Percentiles rank a stretch among this genome's conserved stretches.
These are phyloP conservation scores for Capronia epimyces DNA, from an alignment of 2,329 filamentous ascomycete species.

Conservation along the genomic window DNA sequence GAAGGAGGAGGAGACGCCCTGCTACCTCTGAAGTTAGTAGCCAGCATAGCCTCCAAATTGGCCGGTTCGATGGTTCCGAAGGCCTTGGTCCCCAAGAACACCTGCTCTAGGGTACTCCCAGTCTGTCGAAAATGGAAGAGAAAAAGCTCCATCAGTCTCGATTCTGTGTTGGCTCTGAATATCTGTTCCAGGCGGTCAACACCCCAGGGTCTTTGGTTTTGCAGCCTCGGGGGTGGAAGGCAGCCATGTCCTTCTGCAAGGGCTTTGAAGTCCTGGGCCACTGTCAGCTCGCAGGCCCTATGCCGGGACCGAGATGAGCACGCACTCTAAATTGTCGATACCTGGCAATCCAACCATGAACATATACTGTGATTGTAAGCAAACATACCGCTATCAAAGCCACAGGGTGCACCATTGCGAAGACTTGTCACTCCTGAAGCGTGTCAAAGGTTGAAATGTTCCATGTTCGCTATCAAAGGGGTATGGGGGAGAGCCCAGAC, in stretches of 20 bases:
- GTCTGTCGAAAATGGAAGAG: conserved; percentile 31
- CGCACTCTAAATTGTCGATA: neutral
- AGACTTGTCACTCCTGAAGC: neutral
- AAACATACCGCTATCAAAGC: neutral
- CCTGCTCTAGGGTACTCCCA: conserved; percentile 31
- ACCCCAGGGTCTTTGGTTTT: conserved; percentile 29
- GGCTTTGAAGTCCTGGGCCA: neutral
- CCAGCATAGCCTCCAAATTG: conserved; percentile 27
- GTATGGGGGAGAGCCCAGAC: too few relatives aligned
- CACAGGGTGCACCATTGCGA: neutral
- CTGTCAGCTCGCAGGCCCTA: neutral
- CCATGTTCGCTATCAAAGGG: too few relatives aligned
- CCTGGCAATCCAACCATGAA: neutral
- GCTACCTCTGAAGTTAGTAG: conserved; percentile 10
- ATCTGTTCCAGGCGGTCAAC: conserved; percentile 34
- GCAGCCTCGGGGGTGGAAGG: conserved; percentile 17
- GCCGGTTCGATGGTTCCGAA: conserved; percentile 26
- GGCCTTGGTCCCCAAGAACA: conserved; percentile 31
- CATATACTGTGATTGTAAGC: neutral
- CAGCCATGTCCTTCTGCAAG: conserved; percentile 21
- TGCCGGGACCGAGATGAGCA: neutral
- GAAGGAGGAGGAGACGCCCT: neutral
- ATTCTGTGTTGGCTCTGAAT: conserved; percentile 32
- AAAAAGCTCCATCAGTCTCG: conserved; percentile 35
- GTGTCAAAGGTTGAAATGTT: too few relatives aligned